Base-by-base conservation (phyloP, 805 yeast species). In the Saccharomycopsis guyanensis region DNA sequence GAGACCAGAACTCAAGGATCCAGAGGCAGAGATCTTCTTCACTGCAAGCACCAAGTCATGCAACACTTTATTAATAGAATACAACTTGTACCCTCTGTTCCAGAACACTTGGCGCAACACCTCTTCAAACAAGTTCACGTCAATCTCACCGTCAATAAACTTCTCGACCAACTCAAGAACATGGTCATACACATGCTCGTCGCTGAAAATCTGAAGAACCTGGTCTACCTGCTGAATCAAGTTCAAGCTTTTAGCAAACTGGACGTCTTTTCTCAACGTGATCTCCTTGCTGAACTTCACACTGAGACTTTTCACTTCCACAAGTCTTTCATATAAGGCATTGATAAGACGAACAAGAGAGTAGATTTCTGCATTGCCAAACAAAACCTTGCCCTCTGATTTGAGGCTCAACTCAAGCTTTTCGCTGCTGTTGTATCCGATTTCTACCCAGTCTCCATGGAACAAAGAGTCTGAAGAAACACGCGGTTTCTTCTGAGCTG, bases 81-180 rank as follows among this genome's bases (percentile, higher is more conserved):
- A 91, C 47, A 93, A 66, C 62, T 87, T 87, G 69, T 85, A 93
- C 0, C 97, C 98, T 52, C 81, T 82, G 66, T 91, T 93, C 58
- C 93, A 77, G 68, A 85, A 93, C 0, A 94, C 96, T 69, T 91
- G 97, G 53, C 99, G 86, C 49, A 93, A 66, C 15, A 95, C 76
- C 64, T 93, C 98, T 67, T 93, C 99, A 62, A 85, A 94, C 83
- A 88, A 81, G 63, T 83, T 93, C 53, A 86, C 95, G 59, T 93
- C 99, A 41, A 93, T 66, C 32, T 87, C 93, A 24, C 95, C 95
- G 54, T 86, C 93, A 53, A 93, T 82, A 43, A 87, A 69, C 53
- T 78, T 76, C 54, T 78, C 86, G 49, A 94, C 77, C 46, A 93
- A 70, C 2, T 68, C 70, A 49, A 93, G 68, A n/a, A 87, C 75